These are phyloP conservation scores for Aspergillus pseudotamarii DNA, from an alignment of 2,329 filamentous ascomycete species.

Conservation along the genomic window DNA sequence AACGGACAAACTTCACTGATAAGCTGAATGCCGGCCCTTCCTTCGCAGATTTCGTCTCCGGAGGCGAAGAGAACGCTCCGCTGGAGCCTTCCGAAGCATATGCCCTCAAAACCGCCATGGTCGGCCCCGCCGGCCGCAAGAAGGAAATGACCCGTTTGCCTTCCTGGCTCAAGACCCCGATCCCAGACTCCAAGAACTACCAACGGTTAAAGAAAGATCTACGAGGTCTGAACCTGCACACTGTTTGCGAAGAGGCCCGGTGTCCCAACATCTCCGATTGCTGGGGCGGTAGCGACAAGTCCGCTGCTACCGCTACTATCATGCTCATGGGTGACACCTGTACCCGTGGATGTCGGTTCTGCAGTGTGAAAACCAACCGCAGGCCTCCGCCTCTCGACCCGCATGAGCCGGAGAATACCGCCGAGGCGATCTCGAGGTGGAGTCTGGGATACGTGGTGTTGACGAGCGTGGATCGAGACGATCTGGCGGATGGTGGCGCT, in stretches of 20 bases:
- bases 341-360: constrained; percentile 94
- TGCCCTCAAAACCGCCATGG: constrained; percentile 63
- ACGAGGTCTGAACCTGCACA: constrained; percentile 85
- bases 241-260: constrained; percentile 94
- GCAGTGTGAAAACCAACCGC: constrained; percentile 88
- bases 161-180: constrained; percentile 93
- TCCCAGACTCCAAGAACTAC: constrained; percentile 83
- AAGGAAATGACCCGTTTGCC: constrained; percentile 75
- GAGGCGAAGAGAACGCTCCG: constrained; percentile 44
- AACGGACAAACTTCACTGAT: constrained; percentile 61
- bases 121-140: constrained; percentile 64
- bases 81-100: constrained; percentile 56
- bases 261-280: constrained; percentile 98
- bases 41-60: constrained; percentile 64
- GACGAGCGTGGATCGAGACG: constrained; percentile 91
- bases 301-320: constrained; percentile 91
- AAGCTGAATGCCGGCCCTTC: constrained; percentile 66
- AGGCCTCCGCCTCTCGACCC: constrained; percentile 80
- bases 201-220: constrained; percentile 95
- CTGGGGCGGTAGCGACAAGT: constrained; percentile 90
- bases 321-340: constrained; percentile 99
- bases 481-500: constrained; percentile 85
- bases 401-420: constrained; percentile 95
- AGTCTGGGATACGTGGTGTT: constrained; percentile 94
- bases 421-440: constrained; percentile 90